Percentiles rank a stretch among this genome's conserved stretches.
These are phyloP conservation scores for Phaffomyces opuntiae DNA, from an alignment of 805 yeast species.

Conservation along the genomic window DNA sequence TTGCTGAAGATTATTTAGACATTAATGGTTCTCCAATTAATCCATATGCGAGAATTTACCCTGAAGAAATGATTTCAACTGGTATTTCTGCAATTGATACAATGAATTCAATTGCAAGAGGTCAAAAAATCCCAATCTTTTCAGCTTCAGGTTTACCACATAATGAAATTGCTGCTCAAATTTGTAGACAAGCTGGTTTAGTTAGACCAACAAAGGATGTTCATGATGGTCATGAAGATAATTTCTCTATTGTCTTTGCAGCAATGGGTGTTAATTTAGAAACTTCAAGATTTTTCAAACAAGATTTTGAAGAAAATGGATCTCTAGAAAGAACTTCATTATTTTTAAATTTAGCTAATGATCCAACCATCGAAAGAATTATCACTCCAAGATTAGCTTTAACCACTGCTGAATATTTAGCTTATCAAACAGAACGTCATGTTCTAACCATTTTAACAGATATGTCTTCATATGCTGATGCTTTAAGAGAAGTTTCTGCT, in stretches of 20 bases:
- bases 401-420: conserved; percentile 97
- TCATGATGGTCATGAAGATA: conserved; percentile 99
- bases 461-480: conserved; percentile 99
- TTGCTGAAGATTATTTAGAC: conserved; percentile 97
- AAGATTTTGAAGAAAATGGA: conserved; percentile 98
- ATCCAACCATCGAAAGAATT: conserved; percentile 98
- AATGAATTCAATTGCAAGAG: conserved; percentile 99
- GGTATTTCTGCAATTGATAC: conserved; percentile 98
- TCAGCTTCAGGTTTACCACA: conserved; percentile 99
- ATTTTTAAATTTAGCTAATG: conserved; percentile 96
- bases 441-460: conserved; percentile 96
- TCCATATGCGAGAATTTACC: conserved; percentile 97
- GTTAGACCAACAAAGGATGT: conserved; percentile 99
- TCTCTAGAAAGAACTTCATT: conserved; percentile 96
- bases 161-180: conserved; percentile 99
- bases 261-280: conserved; percentile 99
- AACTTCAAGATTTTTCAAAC: conserved; percentile 97
- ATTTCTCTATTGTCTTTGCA: conserved; percentile 97
- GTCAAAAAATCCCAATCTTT: conserved; percentile 98
- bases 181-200: conserved; percentile 98
- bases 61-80: conserved; percentile 99
- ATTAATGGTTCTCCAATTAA: conserved; percentile 98
- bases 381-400: conserved; percentile 98
- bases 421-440: conserved; percentile 98
- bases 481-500: conserved; percentile 98